A percentile compares a stretch with the other conserved stretches of the same genome.
phyloP scores from a whole-genome alignment of 176 grass and related monocot genomes.

The Zoysia pacifica region DNA sequence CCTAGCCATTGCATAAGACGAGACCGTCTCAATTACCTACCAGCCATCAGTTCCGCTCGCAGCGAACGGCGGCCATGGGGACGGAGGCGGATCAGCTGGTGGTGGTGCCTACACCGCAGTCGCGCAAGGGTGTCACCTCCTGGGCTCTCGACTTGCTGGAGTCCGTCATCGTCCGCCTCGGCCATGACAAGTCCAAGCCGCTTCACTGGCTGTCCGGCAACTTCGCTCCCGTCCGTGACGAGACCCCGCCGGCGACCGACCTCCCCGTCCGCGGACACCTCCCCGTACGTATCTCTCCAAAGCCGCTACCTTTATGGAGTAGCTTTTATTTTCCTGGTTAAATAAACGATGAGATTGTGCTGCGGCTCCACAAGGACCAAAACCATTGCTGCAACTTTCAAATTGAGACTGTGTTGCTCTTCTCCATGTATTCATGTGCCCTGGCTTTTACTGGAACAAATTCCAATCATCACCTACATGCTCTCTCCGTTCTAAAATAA shows the following conservation, averaged over 20 bases:
- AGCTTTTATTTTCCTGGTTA: too few species aligned
- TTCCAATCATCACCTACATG: too few species aligned
- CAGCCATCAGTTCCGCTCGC: neutral
- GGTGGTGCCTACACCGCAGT: constrained; percentile 56
- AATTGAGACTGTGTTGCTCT: too few species aligned
- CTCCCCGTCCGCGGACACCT: constrained; percentile 74
- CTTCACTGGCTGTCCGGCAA: constrained; percentile 88
- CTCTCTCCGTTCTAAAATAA: too few species aligned
- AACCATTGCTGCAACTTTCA: too few species aligned
- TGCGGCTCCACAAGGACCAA: too few species aligned
- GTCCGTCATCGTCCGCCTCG: constrained; percentile 56
- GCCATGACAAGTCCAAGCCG: constrained; percentile 54
- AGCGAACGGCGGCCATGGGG: constrained; percentile 46
- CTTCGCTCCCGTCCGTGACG: constrained; percentile 68
- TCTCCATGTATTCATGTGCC: too few species aligned
- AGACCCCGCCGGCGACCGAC: constrained; percentile 70
- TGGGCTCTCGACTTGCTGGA: constrained; percentile 74
- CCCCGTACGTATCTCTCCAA: constrained; percentile 42
- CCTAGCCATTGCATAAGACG: too few species aligned
- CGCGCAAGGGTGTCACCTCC: constrained; percentile 63
- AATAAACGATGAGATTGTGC: too few species aligned
- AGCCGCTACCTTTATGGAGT: neutral
- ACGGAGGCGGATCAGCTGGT: constrained; percentile 30
- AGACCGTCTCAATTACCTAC: too few species aligned
- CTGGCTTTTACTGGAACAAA: too few species aligned